These are phyloP conservation scores for Apophysomyces trapeziformis DNA, from an alignment of 371 early-diverging fungal genomes.

Conservation along the genomic window DNA sequence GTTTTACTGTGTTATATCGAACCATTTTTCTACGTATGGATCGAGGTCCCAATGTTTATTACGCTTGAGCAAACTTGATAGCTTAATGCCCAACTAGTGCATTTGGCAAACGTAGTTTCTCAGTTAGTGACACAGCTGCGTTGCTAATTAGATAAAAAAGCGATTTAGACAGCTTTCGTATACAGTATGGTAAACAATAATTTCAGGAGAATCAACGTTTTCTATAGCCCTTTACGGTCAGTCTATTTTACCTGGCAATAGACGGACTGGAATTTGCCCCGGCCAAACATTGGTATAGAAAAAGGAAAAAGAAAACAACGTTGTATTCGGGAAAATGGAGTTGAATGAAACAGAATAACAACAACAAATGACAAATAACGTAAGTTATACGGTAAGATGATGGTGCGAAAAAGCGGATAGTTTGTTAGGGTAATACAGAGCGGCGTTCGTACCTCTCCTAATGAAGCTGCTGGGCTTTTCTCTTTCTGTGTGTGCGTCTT, in stretches of 20 bases:
- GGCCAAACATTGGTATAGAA: not conserved
- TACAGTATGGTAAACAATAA: conserved; percentile 2
- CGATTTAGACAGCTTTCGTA: not conserved
- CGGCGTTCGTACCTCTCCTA: conserved; percentile 10
- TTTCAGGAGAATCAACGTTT: conserved; percentile 11
- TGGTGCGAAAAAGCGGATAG: not conserved
- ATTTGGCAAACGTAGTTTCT: too few relatives aligned
- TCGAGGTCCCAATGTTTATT: too few relatives aligned
- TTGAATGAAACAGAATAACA: not conserved
- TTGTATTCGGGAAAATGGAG: not conserved
- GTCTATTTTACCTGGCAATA: not conserved
- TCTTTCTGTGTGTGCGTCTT: not conserved
- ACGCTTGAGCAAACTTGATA: too few relatives aligned
- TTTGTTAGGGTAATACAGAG: conserved; percentile 5
- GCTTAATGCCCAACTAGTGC: too few relatives aligned
- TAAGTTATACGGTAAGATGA: not conserved
- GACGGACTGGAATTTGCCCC: not conserved
- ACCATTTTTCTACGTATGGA: too few relatives aligned
- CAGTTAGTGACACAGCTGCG: too few relatives aligned
- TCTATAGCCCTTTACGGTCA: conserved; percentile 10
- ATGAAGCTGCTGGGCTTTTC: not conserved
- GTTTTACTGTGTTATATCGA: too few relatives aligned
- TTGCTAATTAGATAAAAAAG: too few relatives aligned
- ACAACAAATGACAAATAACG: not conserved
- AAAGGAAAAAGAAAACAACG: conserved; percentile 9